These are phyloP conservation scores for Acacia pycnantha DNA, from an alignment of 331 rosid genomes.

Conservation along the genomic window DNA sequence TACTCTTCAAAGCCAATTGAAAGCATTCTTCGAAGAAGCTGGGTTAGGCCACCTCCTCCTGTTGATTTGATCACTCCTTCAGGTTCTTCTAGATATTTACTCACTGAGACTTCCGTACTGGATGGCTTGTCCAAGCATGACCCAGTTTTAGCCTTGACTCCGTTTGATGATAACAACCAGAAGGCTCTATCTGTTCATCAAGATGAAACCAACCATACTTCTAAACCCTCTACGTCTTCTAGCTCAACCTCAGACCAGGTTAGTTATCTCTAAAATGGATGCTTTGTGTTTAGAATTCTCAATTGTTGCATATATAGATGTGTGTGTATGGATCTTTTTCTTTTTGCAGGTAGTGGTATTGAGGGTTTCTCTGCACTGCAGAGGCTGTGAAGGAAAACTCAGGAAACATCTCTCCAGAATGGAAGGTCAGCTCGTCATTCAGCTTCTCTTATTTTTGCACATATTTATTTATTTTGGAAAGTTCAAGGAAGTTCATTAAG, in stretches of 20 bases:
- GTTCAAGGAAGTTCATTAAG: too few species aligned
- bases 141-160: slow-evolving; percentile 34
- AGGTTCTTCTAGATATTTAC: slow-evolving; percentile 73
- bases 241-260: slow-evolving; percentile 65
- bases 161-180: slow-evolving; percentile 19
- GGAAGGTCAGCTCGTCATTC: slow-evolving; percentile 58
- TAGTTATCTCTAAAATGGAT: not conserved
- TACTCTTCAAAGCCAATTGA: slow-evolving; percentile 50
- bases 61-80: slow-evolving; percentile 55
- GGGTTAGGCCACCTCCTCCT: slow-evolving; percentile 44
- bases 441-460: not conserved
- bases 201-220: slow-evolving; percentile 28
- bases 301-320: not conserved
- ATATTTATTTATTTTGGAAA: too few species aligned
- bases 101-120: slow-evolving; percentile 43
- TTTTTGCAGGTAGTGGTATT: slow-evolving; percentile 69
- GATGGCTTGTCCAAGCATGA: slow-evolving; percentile 50
- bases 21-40: slow-evolving; percentile 46
- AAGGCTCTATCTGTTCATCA: slow-evolving; percentile 28
- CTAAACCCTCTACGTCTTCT: slow-evolving; percentile 50
- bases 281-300: not conserved
- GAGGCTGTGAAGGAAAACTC: slow-evolving; percentile 92
- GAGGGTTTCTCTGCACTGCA: slow-evolving; percentile 94
- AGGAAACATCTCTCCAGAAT: slow-evolving; percentile 93
- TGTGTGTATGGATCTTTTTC: slow-evolving; percentile 8